A percentile compares a stretch with the other conserved stretches of the same genome.
These are phyloP conservation scores for Tuber brumale DNA, from an alignment of 495 filamentous ascomycete species.

Conservation along the genomic window DNA sequence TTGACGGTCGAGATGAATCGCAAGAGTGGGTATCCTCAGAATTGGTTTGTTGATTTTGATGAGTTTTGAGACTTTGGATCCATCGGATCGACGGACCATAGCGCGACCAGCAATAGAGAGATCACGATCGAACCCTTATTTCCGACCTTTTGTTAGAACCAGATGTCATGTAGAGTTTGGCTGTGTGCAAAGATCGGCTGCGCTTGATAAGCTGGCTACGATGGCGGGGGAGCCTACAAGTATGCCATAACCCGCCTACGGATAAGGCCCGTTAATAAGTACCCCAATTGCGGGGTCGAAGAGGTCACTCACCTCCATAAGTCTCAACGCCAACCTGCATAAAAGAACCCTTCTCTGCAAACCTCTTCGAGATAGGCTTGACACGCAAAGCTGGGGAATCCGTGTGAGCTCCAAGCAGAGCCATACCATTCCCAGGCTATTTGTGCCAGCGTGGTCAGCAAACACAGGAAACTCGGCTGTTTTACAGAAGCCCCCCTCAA, in stretches of 20 bases:
- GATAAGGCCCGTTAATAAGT: neutral
- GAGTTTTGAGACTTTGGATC: conserved; percentile 72
- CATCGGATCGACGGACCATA: conserved; percentile 67
- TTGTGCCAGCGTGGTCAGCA: neutral
- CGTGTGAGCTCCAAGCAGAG: conserved; percentile 94
- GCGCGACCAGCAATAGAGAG: conserved; percentile 83
- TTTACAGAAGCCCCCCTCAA: neutral
- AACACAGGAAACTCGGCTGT: conserved; percentile 4
- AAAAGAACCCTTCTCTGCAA: conserved; percentile 65
- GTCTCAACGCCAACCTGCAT: conserved; percentile 93
- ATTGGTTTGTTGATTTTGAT: conserved; percentile 89
- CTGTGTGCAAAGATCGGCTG: neutral
- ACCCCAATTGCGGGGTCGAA: conserved; percentile 43
- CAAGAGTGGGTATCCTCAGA: conserved; percentile 77
- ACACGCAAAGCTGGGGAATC: conserved; percentile 86
- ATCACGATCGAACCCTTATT: conserved; percentile 84
- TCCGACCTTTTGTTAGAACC: neutral
- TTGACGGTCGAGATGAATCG: conserved; percentile 84
- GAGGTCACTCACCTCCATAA: conserved; percentile 65
- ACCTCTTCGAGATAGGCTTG: conserved; percentile 90
- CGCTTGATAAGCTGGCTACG: neutral
- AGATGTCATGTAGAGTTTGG: neutral
- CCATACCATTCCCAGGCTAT: conserved; percentile 81
- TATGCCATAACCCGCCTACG: conserved; percentile 52
- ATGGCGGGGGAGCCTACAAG: conserved; percentile 45